These are phyloP conservation scores for Kalaharituber pfeilii DNA, from an alignment of 2,329 filamentous ascomycete genomes.

Conservation along the genomic window DNA sequence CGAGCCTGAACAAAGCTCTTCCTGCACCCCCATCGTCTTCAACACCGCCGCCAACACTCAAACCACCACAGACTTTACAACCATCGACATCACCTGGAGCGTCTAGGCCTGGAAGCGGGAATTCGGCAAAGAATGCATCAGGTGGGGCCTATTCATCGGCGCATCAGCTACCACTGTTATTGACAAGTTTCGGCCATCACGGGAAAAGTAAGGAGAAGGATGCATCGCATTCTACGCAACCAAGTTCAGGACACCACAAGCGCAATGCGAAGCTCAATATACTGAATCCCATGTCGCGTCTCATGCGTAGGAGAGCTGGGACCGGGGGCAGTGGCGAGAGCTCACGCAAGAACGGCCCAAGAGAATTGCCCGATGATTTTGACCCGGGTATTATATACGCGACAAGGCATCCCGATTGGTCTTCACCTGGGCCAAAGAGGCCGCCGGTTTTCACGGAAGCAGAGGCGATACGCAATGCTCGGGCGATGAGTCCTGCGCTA, in stretches of 20 bases:
- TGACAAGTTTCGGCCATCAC: not conserved
- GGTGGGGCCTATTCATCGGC: not conserved
- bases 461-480: constrained; percentile 4
- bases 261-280: constrained; percentile 24
- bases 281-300: constrained; percentile 34
- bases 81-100: not conserved
- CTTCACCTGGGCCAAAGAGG: constrained; percentile 32
- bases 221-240: not conserved
- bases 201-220: not conserved
- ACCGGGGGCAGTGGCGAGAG: constrained; percentile 29
- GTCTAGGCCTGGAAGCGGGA: not conserved
- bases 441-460: not conserved
- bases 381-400: constrained; percentile 39
- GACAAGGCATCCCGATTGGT: constrained; percentile 41
- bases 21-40: not conserved
- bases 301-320: constrained; percentile 40
- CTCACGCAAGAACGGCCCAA: constrained; percentile 21
- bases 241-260: not conserved
- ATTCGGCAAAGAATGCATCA: not conserved
- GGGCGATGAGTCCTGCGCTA: constrained; percentile 4
- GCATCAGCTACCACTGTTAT: not conserved
- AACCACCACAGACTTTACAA: not conserved
- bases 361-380: constrained; percentile 33
- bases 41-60: not conserved
- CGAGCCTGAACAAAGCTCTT: not conserved